Evolutionary conservation across 257 asterid genomes (phyloP), one percentile per base, ranked within the genome.

Genomic region (Ligustrum vulgare): DNA sequence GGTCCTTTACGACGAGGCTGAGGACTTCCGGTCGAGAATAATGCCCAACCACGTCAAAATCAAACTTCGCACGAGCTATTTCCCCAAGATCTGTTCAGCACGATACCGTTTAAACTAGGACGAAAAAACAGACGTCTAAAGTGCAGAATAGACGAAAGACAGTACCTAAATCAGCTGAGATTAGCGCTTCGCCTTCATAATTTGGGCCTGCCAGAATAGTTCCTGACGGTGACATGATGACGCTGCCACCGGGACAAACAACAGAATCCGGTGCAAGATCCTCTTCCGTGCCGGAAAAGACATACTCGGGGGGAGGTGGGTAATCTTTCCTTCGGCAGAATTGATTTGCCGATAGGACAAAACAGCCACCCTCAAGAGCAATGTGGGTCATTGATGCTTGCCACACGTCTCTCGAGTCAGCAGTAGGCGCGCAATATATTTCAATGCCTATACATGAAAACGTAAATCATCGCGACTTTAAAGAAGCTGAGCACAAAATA

Each of bases 371-470:
- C 86, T 95, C 98, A 25, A 91, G 89, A 58, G 99, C 98, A 72
- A 95, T 90, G 85, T 92, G 99, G 66, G 91, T 86, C 99, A 95
- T 90, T 37, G 99, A 89, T 67, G 98, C 93, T 84, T 95, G 99
- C 99, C 99, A 95, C 75, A 95, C 82, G 0, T 86, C 93, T 77
- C 99, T 84, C 0, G 98, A 76, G 85, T 95, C 99, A 79, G 99
- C 99, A 0, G 98, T 93, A 5, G 99, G 99, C 2, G 98, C 96
- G 86, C 99, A 95, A 58, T 95, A 95, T 84, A 95, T 88, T 82
- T 93, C 98, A 67, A 93, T 79, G 65, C 97, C 98, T 92, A 84
- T 22, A 78, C 71, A 43, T 13, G n/a, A 34, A 41, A 45, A 43
- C 56, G 67, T 78, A 16, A 54, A 75, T 56, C 64, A 5, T 60